Base-by-base conservation (phyloP, 2,329 filamentous ascomycete species). In the Alternaria ventricosa region DNA sequence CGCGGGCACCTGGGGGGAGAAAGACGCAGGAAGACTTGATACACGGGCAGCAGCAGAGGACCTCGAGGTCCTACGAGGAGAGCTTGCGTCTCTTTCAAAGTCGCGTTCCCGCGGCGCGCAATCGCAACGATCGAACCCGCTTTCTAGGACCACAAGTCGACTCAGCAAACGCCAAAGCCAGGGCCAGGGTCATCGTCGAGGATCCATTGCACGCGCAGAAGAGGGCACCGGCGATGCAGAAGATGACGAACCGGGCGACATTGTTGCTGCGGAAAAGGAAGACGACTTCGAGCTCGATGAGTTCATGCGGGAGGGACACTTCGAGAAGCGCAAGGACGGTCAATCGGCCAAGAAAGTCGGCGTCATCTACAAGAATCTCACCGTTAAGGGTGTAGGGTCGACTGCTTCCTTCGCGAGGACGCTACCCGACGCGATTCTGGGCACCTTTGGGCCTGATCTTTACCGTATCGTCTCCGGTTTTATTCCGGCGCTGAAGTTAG, bases 371-470 rank as follows among this genome's bases (percentile, higher is more conserved):
- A 92, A 90, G 79, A 86, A 92, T 70, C 83, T 95, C 54, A 93
- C 88, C 0, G 92, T 95, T 27, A 89, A 91, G 76, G 92, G 92
- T 18, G 82, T 89, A 8, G 88, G 89, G 45, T 88, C 87, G 12
- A 89, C 88, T 1, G 84, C 90, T 0, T 87, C 87, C 0, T 91
- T 92, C 67, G 91, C 92, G 25, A 88, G 88, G 64, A 93, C 91
- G 0, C 80, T 95, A 0, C 92, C 92, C 0, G 87, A 92, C 67
- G 92, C 92, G 3, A 84, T 95, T 41, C 66, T 93, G 5, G 91
- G 91, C 22, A 94, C 92, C 0, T 95, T 96, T 75, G 92, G 92
- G 0, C 92, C 92, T 0, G 92, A 95, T 77, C 81, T 95, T 2
- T 95, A 92, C 76, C 85, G 83, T 22, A 80, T 92, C 7, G 70